Conservation (phyloP, 2,329 filamentous ascomycete species). For the Penicillium janthinellum region DNA sequence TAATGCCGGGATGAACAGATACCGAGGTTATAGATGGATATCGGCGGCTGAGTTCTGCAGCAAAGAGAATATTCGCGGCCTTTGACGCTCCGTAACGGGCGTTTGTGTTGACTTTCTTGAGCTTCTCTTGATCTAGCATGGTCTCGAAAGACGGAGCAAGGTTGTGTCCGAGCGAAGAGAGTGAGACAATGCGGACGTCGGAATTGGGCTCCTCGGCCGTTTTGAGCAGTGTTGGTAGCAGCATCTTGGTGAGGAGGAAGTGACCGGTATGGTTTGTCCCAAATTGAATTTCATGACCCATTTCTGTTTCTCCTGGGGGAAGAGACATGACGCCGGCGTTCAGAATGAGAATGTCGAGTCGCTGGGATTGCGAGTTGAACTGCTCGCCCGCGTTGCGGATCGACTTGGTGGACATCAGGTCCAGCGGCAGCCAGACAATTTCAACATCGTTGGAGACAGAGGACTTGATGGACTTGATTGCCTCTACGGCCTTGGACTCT, state of each 20-base stretch:
- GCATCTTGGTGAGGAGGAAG: constrained; percentile 39
- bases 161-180: constrained; percentile 36
- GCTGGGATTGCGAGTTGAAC: constrained; percentile 26
- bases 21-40: constrained; percentile 39
- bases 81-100: constrained; percentile 49
- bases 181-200: constrained; percentile 31
- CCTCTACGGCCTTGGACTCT: constrained; percentile 24
- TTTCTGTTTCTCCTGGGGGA: constrained; percentile 36
- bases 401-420: constrained; percentile 48
- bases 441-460: constrained; percentile 19
- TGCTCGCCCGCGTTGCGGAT: constrained; percentile 42
- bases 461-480: constrained; percentile 23
- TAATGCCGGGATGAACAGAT: constrained; percentile 52
- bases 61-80: constrained; percentile 49
- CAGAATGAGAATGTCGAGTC: constrained; percentile 42
- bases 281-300: constrained; percentile 43
- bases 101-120: constrained; percentile 38
- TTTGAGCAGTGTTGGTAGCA: constrained; percentile 34
- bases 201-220: constrained; percentile 28
- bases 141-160: constrained; percentile 30
- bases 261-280: constrained; percentile 45
- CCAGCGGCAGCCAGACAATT: constrained; percentile 35
- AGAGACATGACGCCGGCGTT: constrained; percentile 49
- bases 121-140: constrained; percentile 33
- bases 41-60: constrained; percentile 43